Evolutionary conservation across 2,329 filamentous ascomycete species (phyloP).

Genomic region (Sphaerulina populicola): DNA sequence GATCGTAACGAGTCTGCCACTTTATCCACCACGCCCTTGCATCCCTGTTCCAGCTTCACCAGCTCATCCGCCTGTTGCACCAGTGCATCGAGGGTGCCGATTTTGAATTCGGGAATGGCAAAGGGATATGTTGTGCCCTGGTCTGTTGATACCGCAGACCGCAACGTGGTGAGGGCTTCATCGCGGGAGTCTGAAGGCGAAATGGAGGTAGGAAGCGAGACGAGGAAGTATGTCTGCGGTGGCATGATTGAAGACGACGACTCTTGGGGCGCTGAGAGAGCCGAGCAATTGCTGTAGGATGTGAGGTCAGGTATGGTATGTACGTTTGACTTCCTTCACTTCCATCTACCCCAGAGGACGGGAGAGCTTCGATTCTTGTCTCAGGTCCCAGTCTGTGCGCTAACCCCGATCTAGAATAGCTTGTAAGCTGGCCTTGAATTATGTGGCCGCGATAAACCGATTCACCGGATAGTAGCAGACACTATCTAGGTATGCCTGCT

Average conservation of each 20-base stretch:
- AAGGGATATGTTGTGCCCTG: slow-evolving; percentile 71
- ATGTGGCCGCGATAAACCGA: not conserved
- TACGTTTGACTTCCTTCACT: not conserved
- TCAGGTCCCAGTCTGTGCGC: not conserved
- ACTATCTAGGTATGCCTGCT: not conserved
- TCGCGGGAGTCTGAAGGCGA: slow-evolving; percentile 71
- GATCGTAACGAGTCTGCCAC: slow-evolving; percentile 76
- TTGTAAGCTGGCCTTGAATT: not conserved
- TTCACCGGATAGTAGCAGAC: not conserved
- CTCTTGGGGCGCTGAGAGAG: no score
- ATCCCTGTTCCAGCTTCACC: slow-evolving; percentile 72
- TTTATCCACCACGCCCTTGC: slow-evolving; percentile 76
- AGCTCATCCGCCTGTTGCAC: slow-evolving; percentile 96
- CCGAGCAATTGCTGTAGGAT: no score
- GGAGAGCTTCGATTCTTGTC: not conserved
- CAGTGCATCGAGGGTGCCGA: slow-evolving; percentile 87
- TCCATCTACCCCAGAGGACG: not conserved
- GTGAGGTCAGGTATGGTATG: not conserved
- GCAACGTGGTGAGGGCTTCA: slow-evolving; percentile 70
- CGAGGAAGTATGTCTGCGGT: slow-evolving; percentile 63
- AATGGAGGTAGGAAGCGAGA: slow-evolving; percentile 83
- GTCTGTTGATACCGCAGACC: slow-evolving; percentile 62
- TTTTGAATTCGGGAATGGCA: slow-evolving; percentile 88
- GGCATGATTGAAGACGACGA: slow-evolving; percentile 19
- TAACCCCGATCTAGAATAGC: no score